Base-by-base conservation (phyloP, 75 land plant species). In the Cupressus sempervirens region DNA sequence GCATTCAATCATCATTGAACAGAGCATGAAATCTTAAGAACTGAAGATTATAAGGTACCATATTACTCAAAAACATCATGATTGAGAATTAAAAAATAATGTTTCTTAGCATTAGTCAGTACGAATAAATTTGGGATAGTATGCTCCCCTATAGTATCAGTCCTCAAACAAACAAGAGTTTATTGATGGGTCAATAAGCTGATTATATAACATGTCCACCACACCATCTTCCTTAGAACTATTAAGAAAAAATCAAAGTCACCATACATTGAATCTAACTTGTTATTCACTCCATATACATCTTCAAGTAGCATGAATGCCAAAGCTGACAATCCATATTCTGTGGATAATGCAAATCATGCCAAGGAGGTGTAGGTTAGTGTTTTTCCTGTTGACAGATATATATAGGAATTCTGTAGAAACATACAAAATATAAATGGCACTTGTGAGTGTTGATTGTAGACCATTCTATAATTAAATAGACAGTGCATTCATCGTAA, bases 221-320 rank as follows among this genome's bases (percentile, higher is more conserved):
- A 76, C 80, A 76, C 45, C 80, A 76, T 76, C 76, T 76, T 20
- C n/a, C 80, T 38, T 41, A 9, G 46, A 76, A 40, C 46, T 62
- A 7, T 40, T 18, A 38, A 15, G n/a, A 18, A 41, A 38, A 76
- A 76, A 23, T 6, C 9, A 6, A 18, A 16, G 46, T 43, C 48
- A 43, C 43, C 7, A 15, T 23, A 20, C 8, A 14, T 77, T 23
- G 43, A 29, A 46, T 77, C 80, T 41, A 77, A 46, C 12, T 77
- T 45, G n/a, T 77, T 77, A 74, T 74, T 74, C 80, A 77, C 5
- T 26, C 80, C 29, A 77, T 1, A 77, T 23, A 20, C 38, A 41
- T 40, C 26, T 20, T 26, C 30, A 40, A 43, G 23, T 14, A 48
- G 52, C 15, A 9, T 9, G n/a, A 7, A 46, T 77, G 46, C 26